Conservation (phyloP, 2,329 filamentous ascomycete genomes). For the Ceratocystis smalleyi region DNA sequence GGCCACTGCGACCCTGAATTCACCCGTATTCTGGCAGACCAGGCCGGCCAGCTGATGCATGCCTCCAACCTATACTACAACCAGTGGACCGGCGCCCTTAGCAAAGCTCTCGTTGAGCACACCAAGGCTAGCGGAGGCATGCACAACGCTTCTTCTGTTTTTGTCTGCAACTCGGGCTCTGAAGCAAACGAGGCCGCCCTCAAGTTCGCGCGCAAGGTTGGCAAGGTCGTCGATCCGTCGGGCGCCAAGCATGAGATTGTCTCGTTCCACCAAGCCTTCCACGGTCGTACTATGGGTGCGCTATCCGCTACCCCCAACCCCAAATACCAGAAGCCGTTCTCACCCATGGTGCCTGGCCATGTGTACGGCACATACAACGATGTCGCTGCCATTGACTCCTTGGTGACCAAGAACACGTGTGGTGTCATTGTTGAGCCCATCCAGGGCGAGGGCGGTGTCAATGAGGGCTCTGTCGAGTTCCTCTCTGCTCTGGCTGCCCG, state of each 20-base stretch:
- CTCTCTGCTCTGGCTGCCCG: constrained; percentile 66
- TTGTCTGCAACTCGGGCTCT: constrained; percentile 90
- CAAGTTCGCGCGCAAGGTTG: constrained; percentile 89
- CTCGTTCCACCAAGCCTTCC: constrained; percentile 83
- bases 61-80: constrained; percentile 96
- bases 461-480: constrained; percentile 70
- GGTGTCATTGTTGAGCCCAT: constrained; percentile 95
- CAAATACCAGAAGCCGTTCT: constrained; percentile 91
- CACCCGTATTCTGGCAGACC: constrained; percentile 56
- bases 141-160: constrained; percentile 63
- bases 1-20: constrained; percentile 81
- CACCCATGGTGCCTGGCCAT: constrained; percentile 91
- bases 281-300: constrained; percentile 89
- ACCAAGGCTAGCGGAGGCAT: constrained; percentile 69
- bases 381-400: constrained; percentile 48
- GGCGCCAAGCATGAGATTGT: constrained; percentile 70
- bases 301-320: constrained; percentile 94
- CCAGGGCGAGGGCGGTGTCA: constrained; percentile 89
- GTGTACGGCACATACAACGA: constrained; percentile 78
- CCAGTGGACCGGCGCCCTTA: constrained; percentile 81
- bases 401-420: constrained; percentile 76
- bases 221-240: constrained; percentile 56
- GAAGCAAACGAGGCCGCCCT: constrained; percentile 97
- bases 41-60: constrained; percentile 70
- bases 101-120: constrained; percentile 66